A percentile compares a stretch with the other conserved stretches of the same genome.
These are phyloP conservation scores for Kwoniella shivajii DNA, from an alignment of 1,284 basidiomycete genomes.

Conservation along the genomic window DNA sequence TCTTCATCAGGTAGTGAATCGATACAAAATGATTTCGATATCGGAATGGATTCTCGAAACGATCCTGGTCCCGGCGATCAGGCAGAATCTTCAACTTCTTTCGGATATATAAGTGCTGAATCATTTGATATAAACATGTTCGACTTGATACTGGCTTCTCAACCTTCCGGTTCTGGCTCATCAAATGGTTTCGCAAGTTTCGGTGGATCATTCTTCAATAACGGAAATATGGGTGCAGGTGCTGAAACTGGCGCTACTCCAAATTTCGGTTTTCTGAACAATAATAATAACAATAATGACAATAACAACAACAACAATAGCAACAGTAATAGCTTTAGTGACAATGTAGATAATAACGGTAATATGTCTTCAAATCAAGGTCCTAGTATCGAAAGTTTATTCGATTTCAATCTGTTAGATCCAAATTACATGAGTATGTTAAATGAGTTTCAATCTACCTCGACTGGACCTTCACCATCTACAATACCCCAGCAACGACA, in stretches of 20 bases:
- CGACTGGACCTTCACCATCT: not conserved
- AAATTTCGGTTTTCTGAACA: not conserved
- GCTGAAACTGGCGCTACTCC: not conserved
- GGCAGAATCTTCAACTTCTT: conserved; percentile 6
- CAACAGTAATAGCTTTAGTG: not conserved
- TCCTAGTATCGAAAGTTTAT: conserved; percentile 10
- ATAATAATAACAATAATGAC: not conserved
- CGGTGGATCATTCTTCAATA: conserved; percentile 21
- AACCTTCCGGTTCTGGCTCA: not conserved
- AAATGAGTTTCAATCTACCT: conserved; percentile 22
- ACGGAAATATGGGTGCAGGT: not conserved
- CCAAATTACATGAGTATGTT: conserved; percentile 38
- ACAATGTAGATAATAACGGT: no score
- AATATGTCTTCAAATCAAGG: no score
- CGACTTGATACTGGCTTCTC: conserved; percentile 2
- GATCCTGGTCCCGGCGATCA: conserved; percentile 4
- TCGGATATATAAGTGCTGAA: conserved; percentile 2
- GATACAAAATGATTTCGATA: not conserved
- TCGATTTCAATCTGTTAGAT: conserved; percentile 44
- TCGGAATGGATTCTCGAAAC: not conserved
- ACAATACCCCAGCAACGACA: not conserved
- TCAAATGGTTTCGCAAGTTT: conserved; percentile 17
- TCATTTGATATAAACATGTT: conserved; percentile 23
- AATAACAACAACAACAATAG: not conserved
- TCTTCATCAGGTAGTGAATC: no score